A percentile compares a stretch with the other conserved stretches of the same genome.
Conservation (phyloP, 345 rosid genomes). For the Boechera divaricarpa region DNA sequence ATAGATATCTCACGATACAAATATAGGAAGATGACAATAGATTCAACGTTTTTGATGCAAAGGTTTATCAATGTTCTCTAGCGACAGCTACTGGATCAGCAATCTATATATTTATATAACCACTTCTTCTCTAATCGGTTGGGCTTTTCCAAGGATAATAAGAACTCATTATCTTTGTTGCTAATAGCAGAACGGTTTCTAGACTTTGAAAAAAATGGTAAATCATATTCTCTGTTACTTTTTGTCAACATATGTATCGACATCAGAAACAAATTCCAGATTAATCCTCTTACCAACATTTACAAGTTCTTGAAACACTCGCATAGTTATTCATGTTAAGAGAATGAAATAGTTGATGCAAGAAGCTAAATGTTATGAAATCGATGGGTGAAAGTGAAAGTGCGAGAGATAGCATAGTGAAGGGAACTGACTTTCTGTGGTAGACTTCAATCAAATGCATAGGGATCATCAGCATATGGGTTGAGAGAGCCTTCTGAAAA, state of each 20-base stretch:
- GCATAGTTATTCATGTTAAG: not conserved
- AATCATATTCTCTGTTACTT: too few relatives aligned
- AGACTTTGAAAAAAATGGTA: too few relatives aligned
- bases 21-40: not conserved
- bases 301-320: constrained; percentile 3
- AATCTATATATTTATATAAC: not conserved
- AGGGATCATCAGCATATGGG: constrained; percentile 95
- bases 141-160: not conserved
- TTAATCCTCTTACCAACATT: not conserved
- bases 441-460: constrained; percentile 72
- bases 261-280: not conserved
- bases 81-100: not conserved
- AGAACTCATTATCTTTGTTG: not conserved
- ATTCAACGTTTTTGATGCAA: not conserved
- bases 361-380: constrained; percentile 2
- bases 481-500: constrained; percentile 43
- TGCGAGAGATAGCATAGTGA: not conserved
- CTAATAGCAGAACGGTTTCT: not conserved
- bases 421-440: not conserved
- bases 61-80: not conserved
- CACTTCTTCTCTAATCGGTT: not conserved
- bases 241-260: too few relatives aligned
- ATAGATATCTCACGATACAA: not conserved
- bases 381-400: not conserved
- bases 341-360: not conserved